Evolutionary conservation across 305 asterid species (phyloP).

Genomic region (Coffea humblotiana): DNA sequence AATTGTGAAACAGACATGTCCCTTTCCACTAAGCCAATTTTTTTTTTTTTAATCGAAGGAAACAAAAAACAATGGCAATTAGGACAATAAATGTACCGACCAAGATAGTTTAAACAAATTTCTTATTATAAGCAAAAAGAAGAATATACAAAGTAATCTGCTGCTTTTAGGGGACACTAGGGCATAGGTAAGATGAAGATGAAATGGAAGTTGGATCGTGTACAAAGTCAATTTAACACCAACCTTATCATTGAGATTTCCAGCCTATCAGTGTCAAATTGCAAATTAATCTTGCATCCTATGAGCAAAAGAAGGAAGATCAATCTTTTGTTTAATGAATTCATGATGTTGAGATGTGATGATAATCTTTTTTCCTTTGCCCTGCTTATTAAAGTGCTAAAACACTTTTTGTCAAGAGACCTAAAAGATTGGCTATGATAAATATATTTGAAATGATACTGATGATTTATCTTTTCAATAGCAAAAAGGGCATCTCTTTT

Average conservation of each 20-base stretch:
- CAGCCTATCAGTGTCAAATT: not conserved
- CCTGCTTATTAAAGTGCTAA: not conserved
- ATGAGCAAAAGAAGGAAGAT: not conserved
- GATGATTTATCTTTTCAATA: not conserved
- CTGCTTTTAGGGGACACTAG: not conserved
- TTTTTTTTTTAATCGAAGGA: not conserved
- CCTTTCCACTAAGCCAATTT: not conserved
- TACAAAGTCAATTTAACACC: not conserved
- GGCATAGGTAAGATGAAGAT: not conserved
- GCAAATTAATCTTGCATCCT: not conserved
- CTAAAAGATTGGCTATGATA: not conserved
- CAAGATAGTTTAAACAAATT: not conserved
- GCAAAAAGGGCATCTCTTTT: not conserved
- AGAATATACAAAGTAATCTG: not conserved
- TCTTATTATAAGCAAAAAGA: not conserved
- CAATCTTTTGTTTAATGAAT: not conserved
- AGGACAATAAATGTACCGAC: not conserved
- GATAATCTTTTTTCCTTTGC: not conserved
- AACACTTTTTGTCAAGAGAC: slow-evolving; percentile 1
- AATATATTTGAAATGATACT: not conserved
- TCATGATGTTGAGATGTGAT: not conserved
- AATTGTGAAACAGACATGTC: not conserved
- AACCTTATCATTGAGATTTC: not conserved
- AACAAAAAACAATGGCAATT: not conserved
- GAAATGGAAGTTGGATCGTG: not conserved